These are phyloP conservation scores for Umbelopsis ramanniana DNA, from an alignment of 192 early-diverging fungal species.

Conservation along the genomic window DNA sequence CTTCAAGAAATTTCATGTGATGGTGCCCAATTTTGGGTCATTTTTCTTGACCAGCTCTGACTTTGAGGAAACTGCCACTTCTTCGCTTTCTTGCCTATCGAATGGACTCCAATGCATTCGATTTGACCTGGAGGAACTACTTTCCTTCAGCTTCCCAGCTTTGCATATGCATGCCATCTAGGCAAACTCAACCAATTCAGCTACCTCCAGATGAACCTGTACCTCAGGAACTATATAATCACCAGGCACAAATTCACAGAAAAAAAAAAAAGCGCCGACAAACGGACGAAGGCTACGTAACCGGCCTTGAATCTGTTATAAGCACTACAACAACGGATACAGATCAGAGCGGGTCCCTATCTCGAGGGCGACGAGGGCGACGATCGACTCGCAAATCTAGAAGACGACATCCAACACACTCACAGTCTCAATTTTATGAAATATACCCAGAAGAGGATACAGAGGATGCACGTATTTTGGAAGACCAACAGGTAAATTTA, in stretches of 20 bases:
- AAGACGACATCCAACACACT: conserved; percentile 5
- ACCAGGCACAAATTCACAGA: neutral
- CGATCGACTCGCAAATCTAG: neutral
- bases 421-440: conserved; percentile 19
- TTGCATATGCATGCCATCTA: conserved; percentile 33
- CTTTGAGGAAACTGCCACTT: neutral
- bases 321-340: conserved; percentile 9
- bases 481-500: neutral
- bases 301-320: conserved; percentile 5
- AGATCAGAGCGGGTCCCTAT: neutral
- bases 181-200: conserved; percentile 28
- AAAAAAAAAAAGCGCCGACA: conserved; percentile 4
- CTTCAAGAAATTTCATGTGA: conserved; percentile 12
- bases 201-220: conserved; percentile 22
- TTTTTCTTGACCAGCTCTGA: conserved; percentile 13
- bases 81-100: neutral
- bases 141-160: conserved; percentile 36
- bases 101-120: conserved; percentile 39
- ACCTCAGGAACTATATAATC: conserved; percentile 9
- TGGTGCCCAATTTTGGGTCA: conserved; percentile 17
- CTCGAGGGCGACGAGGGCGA: neutral
- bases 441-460: conserved; percentile 18
- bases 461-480: conserved; percentile 9
- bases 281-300: conserved; percentile 21
- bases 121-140: conserved; percentile 52